These are phyloP conservation scores for Discostella stelligeroides DNA, from an alignment of 108 stramenopile species.

Conservation along the genomic window DNA sequence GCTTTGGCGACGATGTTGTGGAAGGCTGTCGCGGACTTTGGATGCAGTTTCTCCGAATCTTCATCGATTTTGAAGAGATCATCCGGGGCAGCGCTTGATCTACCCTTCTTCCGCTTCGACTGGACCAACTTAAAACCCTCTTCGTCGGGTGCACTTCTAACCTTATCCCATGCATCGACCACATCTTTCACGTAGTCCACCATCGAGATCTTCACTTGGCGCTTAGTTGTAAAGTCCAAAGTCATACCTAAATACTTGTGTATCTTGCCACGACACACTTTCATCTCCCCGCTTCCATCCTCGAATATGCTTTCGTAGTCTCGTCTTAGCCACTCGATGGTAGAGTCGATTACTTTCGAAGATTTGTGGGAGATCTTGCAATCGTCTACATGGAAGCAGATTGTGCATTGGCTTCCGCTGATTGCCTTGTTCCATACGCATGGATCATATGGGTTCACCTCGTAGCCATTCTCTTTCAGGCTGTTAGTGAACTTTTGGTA, in stretches of 20 bases:
- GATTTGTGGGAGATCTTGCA: conserved; percentile 37
- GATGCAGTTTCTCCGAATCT: neutral
- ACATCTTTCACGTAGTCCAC: neutral
- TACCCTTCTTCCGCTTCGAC: neutral
- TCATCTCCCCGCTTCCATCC: conserved; percentile 16
- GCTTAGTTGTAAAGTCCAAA: neutral
- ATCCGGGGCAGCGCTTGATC: neutral
- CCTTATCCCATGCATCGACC: neutral
- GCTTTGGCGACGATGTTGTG: conserved; percentile 3
- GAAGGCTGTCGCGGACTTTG: neutral
- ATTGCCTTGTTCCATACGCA: conserved; percentile 33
- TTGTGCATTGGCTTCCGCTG: conserved; percentile 33
- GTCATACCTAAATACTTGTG: conserved; percentile 13
- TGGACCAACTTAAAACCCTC: neutral
- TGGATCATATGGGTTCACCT: conserved; percentile 41
- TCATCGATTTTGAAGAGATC: neutral
- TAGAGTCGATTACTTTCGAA: neutral
- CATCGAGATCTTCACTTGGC: neutral
- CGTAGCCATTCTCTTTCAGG: neutral
- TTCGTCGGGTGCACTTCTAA: neutral
- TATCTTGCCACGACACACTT: neutral
- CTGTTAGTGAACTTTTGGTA: too few species aligned
- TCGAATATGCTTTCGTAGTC: conserved; percentile 19
- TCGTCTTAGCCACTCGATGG: conserved; percentile 4
- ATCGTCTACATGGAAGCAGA: conserved; percentile 44